Evolutionary conservation across 2,329 filamentous ascomycete species (phyloP).

Genomic region (Cylindrodendrum hubeiense): DNA sequence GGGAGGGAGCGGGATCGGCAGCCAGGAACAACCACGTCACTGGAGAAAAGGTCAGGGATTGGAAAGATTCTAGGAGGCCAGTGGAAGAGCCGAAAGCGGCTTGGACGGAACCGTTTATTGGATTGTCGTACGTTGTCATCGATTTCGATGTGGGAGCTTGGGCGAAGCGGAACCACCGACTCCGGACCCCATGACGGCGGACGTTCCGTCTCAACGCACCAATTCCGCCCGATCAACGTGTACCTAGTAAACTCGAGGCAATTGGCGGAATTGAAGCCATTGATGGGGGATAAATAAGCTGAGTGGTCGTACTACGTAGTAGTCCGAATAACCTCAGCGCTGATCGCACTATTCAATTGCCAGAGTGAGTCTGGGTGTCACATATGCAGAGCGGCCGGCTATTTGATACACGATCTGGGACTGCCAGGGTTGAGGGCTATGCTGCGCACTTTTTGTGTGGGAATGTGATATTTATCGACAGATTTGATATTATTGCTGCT

Average conservation of each 20-base stretch:
- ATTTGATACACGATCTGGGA: neutral
- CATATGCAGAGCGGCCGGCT: neutral
- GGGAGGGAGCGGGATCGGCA: neutral
- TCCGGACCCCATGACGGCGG: conserved; percentile 10
- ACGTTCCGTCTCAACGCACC: conserved; percentile 14
- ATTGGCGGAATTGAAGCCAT: neutral
- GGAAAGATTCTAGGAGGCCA: neutral
- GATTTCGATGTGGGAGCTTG: neutral
- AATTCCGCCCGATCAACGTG: conserved; percentile 5
- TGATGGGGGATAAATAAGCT: neutral
- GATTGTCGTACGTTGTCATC: neutral
- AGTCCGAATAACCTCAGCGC: neutral
- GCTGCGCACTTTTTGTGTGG: no score
- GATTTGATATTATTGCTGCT: neutral
- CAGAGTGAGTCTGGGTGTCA: no score
- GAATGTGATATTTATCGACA: no score
- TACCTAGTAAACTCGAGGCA: neutral
- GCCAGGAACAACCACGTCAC: neutral
- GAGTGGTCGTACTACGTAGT: neutral
- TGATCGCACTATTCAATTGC: neutral
- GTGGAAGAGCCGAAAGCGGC: neutral
- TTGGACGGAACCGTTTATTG: neutral
- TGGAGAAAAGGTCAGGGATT: neutral
- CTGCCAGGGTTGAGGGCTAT: neutral
- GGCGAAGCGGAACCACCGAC: conserved; percentile 16